phyloP scores from a whole-genome alignment of 192 early-diverging fungal genomes.

The Lobosporangium transversale region DNA sequence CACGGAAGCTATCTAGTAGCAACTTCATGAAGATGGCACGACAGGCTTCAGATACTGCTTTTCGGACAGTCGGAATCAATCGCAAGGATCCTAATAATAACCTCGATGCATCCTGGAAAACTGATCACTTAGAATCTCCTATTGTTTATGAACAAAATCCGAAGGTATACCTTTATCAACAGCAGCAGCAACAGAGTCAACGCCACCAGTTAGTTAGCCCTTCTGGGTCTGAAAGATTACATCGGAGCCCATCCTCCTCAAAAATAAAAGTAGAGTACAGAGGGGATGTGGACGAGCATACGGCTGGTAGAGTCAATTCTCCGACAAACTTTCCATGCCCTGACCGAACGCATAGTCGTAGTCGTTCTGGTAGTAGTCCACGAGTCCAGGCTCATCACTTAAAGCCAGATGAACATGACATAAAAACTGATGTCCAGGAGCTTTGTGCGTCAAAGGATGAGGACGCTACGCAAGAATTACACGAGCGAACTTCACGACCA shows the following conservation, averaged over 20 bases:
- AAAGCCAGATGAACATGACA: not conserved
- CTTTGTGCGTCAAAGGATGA: not conserved
- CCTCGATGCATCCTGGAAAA: not conserved
- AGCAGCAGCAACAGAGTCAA: conserved; percentile 11
- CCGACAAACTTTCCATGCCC: no score
- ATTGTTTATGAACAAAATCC: conserved; percentile 46
- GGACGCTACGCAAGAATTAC: not conserved
- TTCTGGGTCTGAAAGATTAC: not conserved
- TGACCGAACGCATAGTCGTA: no score
- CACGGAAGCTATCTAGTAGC: conserved; percentile 15
- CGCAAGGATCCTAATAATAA: conserved; percentile 26
- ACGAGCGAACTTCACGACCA: not conserved
- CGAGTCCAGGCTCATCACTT: conserved; percentile 22
- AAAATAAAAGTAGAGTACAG: not conserved
- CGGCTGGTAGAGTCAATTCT: conserved; percentile 1
- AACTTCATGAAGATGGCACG: conserved; percentile 29
- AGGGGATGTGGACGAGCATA: not conserved
- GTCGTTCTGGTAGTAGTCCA: conserved; percentile 20
- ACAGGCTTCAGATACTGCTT: conserved; percentile 44
- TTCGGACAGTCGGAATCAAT: conserved; percentile 18
- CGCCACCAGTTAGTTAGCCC: no score
- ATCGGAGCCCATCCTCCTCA: not conserved
- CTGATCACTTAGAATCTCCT: not conserved
- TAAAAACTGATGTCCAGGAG: not conserved
- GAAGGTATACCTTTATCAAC: conserved; percentile 29